Percentiles rank a stretch among this genome's conserved stretches.
phyloP scores from a whole-genome alignment of 2,329 filamentous ascomycete species.

The Aurifilum marmelostoma region DNA sequence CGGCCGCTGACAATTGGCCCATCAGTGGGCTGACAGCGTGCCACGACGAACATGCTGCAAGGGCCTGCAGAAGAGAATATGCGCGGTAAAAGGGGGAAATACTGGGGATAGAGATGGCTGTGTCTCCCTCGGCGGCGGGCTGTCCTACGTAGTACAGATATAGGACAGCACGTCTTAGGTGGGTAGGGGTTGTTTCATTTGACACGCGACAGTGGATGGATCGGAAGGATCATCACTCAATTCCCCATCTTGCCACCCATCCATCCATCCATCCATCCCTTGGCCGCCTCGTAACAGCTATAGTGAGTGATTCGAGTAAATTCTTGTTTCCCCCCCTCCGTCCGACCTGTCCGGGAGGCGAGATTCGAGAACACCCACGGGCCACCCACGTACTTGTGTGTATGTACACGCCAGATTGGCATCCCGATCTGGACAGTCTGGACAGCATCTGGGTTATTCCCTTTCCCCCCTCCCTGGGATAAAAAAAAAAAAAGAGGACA shows the following conservation, averaged over 20 bases:
- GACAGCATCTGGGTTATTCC: too few relatives aligned
- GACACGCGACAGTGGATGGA: conserved; percentile 7
- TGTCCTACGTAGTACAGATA: too few relatives aligned
- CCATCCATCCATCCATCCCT: too few relatives aligned
- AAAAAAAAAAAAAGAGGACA: neutral
- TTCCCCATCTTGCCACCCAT: too few relatives aligned
- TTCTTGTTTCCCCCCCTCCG: too few relatives aligned
- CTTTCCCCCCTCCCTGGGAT: too few relatives aligned
- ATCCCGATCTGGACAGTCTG: neutral
- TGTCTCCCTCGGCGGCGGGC: too few relatives aligned
- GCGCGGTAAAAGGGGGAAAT: conserved; percentile 14
- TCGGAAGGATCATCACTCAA: conserved; percentile 3
- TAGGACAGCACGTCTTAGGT: neutral
- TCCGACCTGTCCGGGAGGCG: neutral
- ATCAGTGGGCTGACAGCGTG: conserved; percentile 19
- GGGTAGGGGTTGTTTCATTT: conserved; percentile 15
- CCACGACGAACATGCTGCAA: conserved; percentile 12
- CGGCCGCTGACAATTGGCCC: conserved; percentile 9
- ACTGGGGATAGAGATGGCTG: neutral
- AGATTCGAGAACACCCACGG: neutral
- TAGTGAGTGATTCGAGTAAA: neutral
- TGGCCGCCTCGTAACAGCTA: neutral
- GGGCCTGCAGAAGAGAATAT: neutral
- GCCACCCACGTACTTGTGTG: neutral
- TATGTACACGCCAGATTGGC: conserved; percentile 3